phyloP scores from a whole-genome alignment of 352 stramenopile genomes.

The Peronospora destructor region DNA sequence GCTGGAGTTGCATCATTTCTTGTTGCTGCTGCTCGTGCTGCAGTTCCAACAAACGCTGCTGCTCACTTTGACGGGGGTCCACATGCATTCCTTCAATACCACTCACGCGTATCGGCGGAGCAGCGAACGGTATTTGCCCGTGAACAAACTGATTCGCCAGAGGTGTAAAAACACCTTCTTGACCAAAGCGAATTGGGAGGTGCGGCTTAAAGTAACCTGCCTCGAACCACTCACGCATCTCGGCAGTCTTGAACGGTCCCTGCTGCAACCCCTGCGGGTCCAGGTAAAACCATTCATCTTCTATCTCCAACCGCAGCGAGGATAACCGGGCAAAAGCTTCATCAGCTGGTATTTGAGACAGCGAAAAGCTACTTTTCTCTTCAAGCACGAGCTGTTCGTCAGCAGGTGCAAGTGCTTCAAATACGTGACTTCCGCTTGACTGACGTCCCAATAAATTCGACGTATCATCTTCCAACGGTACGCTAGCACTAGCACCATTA shows the following conservation, averaged over 20 bases:
- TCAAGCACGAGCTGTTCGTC: slow-evolving; percentile 18
- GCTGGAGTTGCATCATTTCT: slow-evolving; percentile 51
- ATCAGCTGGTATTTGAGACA: slow-evolving; percentile 17
- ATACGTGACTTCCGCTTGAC: slow-evolving; percentile 19
- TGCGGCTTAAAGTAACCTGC: slow-evolving; percentile 86
- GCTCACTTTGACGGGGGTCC: slow-evolving; percentile 36
- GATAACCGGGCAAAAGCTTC: slow-evolving; percentile 21
- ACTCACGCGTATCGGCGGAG: slow-evolving; percentile 22
- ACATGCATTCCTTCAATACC: slow-evolving; percentile 14
- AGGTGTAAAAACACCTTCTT: slow-evolving; percentile 63
- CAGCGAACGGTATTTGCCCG: slow-evolving; percentile 62
- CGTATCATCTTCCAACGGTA: slow-evolving; percentile 20
- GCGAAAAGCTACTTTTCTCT: slow-evolving; percentile 31
- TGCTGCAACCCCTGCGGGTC: slow-evolving; percentile 77
- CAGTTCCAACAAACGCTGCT: slow-evolving; percentile 53
- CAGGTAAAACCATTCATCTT: slow-evolving; percentile 84
- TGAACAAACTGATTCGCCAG: slow-evolving; percentile 72
- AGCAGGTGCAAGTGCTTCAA: slow-evolving; percentile 31
- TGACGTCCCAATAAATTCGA: slow-evolving; percentile 14
- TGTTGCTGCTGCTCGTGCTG: slow-evolving; percentile 56
- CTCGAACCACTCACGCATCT: slow-evolving; percentile 88
- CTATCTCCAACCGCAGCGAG: slow-evolving; percentile 35
- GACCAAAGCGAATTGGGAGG: slow-evolving; percentile 77
- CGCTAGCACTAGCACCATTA: slow-evolving; percentile 13
- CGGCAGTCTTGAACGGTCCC: slow-evolving; percentile 76